phyloP scores from a whole-genome alignment of 83 land plant species.

The Picea abies region DNA sequence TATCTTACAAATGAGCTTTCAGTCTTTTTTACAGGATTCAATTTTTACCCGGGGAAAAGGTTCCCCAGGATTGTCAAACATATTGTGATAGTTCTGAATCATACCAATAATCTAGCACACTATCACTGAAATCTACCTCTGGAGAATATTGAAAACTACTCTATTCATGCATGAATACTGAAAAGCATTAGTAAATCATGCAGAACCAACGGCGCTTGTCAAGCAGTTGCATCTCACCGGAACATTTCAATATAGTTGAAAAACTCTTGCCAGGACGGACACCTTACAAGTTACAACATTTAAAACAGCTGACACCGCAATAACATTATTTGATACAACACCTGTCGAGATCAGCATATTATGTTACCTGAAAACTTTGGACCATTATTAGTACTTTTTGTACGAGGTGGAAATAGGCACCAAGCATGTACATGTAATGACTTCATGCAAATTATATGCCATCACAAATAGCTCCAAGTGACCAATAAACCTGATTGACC shows the following conservation, averaged over 20 bases:
- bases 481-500: not conserved
- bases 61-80: not conserved
- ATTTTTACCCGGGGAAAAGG: not conserved
- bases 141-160: not conserved
- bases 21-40: not conserved
- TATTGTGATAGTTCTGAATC: not conserved
- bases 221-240: not conserved
- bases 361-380: not conserved
- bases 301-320: not conserved
- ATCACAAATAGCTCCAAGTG: not conserved
- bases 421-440: not conserved
- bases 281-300: not conserved
- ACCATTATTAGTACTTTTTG: not conserved
- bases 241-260: not conserved
- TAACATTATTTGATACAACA: not conserved
- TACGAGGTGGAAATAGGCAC: not conserved
- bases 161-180: not conserved
- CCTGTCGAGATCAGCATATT: not conserved
- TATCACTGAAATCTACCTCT: not conserved
- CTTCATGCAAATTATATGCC: not conserved
- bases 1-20: conserved; percentile 2
- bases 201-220: not conserved
- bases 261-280: not conserved
- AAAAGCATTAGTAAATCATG: not conserved
- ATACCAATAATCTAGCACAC: not conserved